Conservation (phyloP, 495 filamentous ascomycete species). For the Lentithecium fluviatile region DNA sequence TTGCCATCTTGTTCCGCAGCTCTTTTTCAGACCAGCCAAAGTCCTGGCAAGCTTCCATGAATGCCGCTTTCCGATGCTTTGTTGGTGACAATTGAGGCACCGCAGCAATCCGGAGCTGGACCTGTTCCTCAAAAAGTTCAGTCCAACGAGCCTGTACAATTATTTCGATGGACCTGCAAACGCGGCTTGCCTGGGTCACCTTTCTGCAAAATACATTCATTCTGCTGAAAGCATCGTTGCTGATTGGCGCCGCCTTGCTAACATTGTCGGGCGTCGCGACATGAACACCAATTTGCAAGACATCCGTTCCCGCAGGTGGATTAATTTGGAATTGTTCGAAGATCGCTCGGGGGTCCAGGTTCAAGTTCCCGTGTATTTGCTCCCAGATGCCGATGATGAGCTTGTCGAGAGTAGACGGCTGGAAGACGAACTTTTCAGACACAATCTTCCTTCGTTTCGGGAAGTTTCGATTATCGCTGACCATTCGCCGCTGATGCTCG, state of each 20-base stretch:
- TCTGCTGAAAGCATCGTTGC: neutral
- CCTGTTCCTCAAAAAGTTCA: constrained; percentile 34
- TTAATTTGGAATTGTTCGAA: constrained; percentile 34
- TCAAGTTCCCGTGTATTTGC: constrained; percentile 27
- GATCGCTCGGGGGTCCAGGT: constrained; percentile 26
- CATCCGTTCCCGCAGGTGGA: constrained; percentile 1
- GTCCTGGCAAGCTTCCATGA: constrained; percentile 32
- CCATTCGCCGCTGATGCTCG: constrained; percentile 4
- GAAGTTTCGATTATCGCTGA: constrained; percentile 1
- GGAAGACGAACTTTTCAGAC: constrained; percentile 23
- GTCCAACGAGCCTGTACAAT: constrained; percentile 37
- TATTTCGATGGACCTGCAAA: constrained; percentile 33
- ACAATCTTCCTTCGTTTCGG: constrained; percentile 13
- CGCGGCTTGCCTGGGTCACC: constrained; percentile 32
- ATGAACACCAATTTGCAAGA: too few relatives aligned
- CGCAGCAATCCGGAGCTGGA: constrained; percentile 15
- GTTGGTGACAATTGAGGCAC: constrained; percentile 11
- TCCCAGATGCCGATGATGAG: constrained; percentile 37
- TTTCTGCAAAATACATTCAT: constrained; percentile 36
- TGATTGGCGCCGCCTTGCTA: neutral
- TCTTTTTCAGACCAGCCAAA: constrained; percentile 42
- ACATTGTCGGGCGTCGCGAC: neutral
- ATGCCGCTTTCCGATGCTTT: constrained; percentile 22
- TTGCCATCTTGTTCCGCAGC: constrained; percentile 42
- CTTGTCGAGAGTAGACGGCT: constrained; percentile 36